These are phyloP conservation scores for Cercophora newfieldiana DNA, from an alignment of 495 filamentous ascomycete genomes.

Conservation along the genomic window DNA sequence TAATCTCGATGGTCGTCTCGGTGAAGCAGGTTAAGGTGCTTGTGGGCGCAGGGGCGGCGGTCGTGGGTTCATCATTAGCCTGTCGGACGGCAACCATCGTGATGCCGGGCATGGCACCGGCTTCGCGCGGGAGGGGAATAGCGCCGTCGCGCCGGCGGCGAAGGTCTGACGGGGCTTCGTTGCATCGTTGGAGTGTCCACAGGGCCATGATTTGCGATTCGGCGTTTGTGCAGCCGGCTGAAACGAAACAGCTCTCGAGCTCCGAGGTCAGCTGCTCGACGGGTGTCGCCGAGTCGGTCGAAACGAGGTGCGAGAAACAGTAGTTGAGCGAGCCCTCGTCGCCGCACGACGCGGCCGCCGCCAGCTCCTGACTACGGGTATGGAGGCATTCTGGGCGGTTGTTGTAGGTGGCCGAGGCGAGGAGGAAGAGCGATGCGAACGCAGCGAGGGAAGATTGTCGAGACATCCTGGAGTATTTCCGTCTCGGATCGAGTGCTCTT, in stretches of 20 bases:
- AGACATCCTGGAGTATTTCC: slow-evolving; percentile 5
- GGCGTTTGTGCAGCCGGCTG: slow-evolving; percentile 40
- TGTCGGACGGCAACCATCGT: slow-evolving; percentile 20
- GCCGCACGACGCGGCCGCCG: slow-evolving; percentile 38
- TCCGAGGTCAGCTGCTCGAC: slow-evolving; percentile 24
- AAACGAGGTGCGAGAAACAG: slow-evolving; percentile 37
- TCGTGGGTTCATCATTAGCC: slow-evolving; percentile 8
- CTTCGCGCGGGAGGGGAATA: slow-evolving; percentile 18
- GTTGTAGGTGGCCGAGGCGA: slow-evolving; percentile 20
- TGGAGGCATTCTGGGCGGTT: slow-evolving; percentile 36
- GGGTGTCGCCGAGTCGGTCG: slow-evolving; percentile 9
- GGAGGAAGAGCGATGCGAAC: slow-evolving; percentile 18
- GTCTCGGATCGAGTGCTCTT: background rate
- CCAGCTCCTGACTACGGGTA: slow-evolving; percentile 31
- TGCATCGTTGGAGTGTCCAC: slow-evolving; percentile 36
- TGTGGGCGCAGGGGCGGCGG: slow-evolving; percentile 14
- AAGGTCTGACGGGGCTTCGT: slow-evolving; percentile 31
- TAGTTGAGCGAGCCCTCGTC: slow-evolving; percentile 34
- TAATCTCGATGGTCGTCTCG: slow-evolving; percentile 29
- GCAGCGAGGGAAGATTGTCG: slow-evolving; percentile 19
- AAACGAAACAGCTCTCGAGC: slow-evolving; percentile 41
- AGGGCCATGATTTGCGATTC: slow-evolving; percentile 39
- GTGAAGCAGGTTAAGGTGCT: slow-evolving; percentile 40
- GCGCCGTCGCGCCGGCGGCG: slow-evolving; percentile 31
- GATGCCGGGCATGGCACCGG: slow-evolving; percentile 9